phyloP scores from a whole-genome alignment of 768 basidiomycete genomes.

The Clavulina sp. region DNA sequence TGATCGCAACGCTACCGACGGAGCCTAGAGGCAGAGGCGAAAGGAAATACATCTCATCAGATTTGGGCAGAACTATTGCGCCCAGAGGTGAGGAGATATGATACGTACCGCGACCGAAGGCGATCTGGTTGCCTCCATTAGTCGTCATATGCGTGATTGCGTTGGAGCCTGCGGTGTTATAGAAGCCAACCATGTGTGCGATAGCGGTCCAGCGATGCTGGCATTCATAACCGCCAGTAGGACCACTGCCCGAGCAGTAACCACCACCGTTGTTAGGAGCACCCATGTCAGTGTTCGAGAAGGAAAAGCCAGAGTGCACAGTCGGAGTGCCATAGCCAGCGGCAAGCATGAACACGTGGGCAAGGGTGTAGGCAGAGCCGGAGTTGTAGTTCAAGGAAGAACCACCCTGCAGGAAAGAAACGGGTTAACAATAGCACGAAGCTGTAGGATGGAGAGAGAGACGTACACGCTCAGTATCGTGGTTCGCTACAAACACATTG shows the following conservation, averaged over 20 bases:
- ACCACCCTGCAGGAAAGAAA: slow-evolving; percentile 32
- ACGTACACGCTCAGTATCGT: slow-evolving; percentile 46
- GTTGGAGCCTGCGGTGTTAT: slow-evolving; percentile 5
- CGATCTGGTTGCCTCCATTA: slow-evolving; percentile 4
- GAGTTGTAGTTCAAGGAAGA: slow-evolving; percentile 40
- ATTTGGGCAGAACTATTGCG: neutral
- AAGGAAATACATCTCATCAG: neutral
- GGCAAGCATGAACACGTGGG: slow-evolving; percentile 46
- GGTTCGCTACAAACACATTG: slow-evolving; percentile 52
- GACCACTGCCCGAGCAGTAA: slow-evolving; percentile 6
- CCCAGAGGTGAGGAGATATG: neutral
- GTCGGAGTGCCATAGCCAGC: slow-evolving; percentile 51
- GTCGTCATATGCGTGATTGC: slow-evolving; percentile 6
- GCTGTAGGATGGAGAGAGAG: neutral
- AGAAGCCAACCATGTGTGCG: slow-evolving; percentile 8
- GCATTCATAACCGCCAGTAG: slow-evolving; percentile 8
- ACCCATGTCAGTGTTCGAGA: slow-evolving; percentile 29
- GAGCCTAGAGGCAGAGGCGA: slow-evolving; percentile 22
- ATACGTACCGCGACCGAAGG: slow-evolving; percentile 9
- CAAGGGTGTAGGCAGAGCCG: slow-evolving; percentile 45
- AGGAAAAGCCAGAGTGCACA: slow-evolving; percentile 38
- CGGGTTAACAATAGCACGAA: neutral
- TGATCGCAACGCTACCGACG: slow-evolving; percentile 46
- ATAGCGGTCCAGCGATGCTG: slow-evolving; percentile 10
- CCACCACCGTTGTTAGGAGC: slow-evolving; percentile 39